Conservation (phyloP, 2,329 filamentous ascomycete species). For the Colletotrichum nymphaeae region DNA sequence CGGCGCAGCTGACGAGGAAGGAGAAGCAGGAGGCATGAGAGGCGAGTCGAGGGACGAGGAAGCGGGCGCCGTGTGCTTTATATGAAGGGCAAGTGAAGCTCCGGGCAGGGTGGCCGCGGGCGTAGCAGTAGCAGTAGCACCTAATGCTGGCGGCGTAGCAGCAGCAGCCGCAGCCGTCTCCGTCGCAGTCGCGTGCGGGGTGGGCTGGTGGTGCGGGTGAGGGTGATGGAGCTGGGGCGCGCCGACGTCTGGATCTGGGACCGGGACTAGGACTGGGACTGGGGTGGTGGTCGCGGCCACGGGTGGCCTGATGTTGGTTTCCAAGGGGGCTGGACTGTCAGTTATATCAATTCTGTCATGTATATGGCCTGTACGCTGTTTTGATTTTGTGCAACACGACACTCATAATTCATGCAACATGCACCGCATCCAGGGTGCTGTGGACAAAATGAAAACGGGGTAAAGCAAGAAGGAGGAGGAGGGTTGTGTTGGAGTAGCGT, state of each 20-base stretch:
- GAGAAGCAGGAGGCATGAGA: constrained; percentile 13
- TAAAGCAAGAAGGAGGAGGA: background rate
- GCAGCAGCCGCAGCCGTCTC: constrained; percentile 16
- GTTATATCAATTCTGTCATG: constrained; percentile 28
- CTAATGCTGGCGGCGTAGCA: constrained; percentile 36
- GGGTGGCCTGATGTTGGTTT: constrained; percentile 31
- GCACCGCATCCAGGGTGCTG: constrained; percentile 1
- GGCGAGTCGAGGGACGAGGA: background rate
- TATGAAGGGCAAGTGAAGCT: constrained; percentile 30
- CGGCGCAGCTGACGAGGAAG: constrained; percentile 20
- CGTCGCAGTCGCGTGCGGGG: constrained; percentile 28
- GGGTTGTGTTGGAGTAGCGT: background rate
- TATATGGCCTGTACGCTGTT: background rate
- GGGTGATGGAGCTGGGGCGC: constrained; percentile 16
- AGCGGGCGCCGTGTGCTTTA: constrained; percentile 3
- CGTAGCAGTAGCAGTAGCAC: constrained; percentile 10
- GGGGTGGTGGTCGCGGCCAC: constrained; percentile 30
- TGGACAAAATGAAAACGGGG: background rate
- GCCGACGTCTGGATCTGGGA: constrained; percentile 23
- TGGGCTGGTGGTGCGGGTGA: constrained; percentile 29
- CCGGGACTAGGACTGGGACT: constrained; percentile 7
- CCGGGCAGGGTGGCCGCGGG: constrained; percentile 12
- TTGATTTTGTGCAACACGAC: constrained; percentile 16
- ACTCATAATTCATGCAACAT: constrained; percentile 15
- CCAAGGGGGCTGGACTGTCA: constrained; percentile 33